A percentile compares a stretch with the other conserved stretches of the same genome.
Evolutionary conservation across 2,329 filamentous ascomycete species (phyloP).

Genomic region (Talaromyces sp.): DNA sequence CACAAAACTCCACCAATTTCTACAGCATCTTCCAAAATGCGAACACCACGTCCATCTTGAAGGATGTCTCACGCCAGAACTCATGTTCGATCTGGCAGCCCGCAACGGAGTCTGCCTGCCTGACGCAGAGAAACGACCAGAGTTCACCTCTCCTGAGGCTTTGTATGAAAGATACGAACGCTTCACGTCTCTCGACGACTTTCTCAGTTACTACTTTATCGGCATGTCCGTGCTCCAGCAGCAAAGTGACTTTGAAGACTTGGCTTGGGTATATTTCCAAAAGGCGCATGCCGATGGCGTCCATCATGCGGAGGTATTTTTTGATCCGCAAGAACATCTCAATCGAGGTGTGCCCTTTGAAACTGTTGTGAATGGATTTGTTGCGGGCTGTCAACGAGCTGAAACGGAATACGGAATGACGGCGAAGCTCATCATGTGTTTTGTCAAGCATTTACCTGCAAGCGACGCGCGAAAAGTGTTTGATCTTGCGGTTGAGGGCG

Average conservation of each 20-base stretch:
- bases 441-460: constrained; percentile 66
- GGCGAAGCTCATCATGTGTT: constrained; percentile 66
- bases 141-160: constrained; percentile 59
- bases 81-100: constrained; percentile 66
- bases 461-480: constrained; percentile 50
- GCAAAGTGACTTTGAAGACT: constrained; percentile 65
- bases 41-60: constrained; percentile 81
- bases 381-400: constrained; percentile 58
- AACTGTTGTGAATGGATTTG: constrained; percentile 63
- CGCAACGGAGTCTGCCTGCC: constrained; percentile 65
- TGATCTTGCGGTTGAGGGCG: constrained; percentile 37
- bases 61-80: constrained; percentile 66
- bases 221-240: constrained; percentile 68
- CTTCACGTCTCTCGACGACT: constrained; percentile 72
- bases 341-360: constrained; percentile 60
- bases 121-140: constrained; percentile 51
- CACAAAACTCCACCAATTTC: constrained; percentile 53
- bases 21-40: constrained; percentile 69
- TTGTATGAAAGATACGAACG: constrained; percentile 62
- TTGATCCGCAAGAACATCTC: constrained; percentile 74
- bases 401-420: constrained; percentile 62
- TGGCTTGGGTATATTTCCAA: constrained; percentile 69
- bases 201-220: constrained; percentile 74
- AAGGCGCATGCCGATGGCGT: constrained; percentile 64
- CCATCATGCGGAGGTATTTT: constrained; percentile 73